phyloP scores from a whole-genome alignment of 495 filamentous ascomycete genomes.

The Geoglossum glabrum region DNA sequence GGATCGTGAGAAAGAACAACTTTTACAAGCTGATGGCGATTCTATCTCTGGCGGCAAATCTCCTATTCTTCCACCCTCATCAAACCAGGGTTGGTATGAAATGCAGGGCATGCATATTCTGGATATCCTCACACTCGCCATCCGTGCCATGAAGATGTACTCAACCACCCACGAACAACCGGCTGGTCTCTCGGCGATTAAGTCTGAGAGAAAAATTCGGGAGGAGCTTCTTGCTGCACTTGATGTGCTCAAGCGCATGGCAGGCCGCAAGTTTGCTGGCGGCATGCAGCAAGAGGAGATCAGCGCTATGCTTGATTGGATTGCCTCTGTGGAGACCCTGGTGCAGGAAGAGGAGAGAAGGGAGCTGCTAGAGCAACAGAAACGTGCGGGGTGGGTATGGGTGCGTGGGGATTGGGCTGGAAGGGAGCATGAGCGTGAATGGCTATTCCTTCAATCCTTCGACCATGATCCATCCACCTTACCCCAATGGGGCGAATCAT shows the following conservation, averaged over 20 bases:
- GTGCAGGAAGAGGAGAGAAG: slow-evolving; percentile 51
- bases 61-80: slow-evolving; percentile 8
- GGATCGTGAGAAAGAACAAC: slow-evolving; percentile 15
- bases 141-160: slow-evolving; percentile 85
- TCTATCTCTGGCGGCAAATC: background rate
- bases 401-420: slow-evolving; percentile 63
- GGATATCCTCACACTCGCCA: slow-evolving; percentile 81
- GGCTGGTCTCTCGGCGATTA: slow-evolving; percentile 64
- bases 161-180: slow-evolving; percentile 75
- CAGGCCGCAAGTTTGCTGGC: slow-evolving; percentile 65
- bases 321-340: slow-evolving; percentile 51
- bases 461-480: slow-evolving; percentile 37
- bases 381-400: slow-evolving; percentile 64
- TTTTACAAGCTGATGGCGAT: slow-evolving; percentile 8
- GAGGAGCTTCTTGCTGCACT: slow-evolving; percentile 66
- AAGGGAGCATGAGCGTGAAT: slow-evolving; percentile 55
- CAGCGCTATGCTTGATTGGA: slow-evolving; percentile 53
- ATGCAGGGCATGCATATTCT: slow-evolving; percentile 80
- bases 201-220: slow-evolving; percentile 61
- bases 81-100: slow-evolving; percentile 49
- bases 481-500: slow-evolving; percentile 48
- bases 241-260: slow-evolving; percentile 80
- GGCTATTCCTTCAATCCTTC: slow-evolving; percentile 45
- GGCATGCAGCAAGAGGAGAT: slow-evolving; percentile 61
- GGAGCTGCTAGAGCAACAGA: slow-evolving; percentile 50